Conservation (phyloP, 176 grass and related monocot genomes). For the Calamus simplicifolius region DNA sequence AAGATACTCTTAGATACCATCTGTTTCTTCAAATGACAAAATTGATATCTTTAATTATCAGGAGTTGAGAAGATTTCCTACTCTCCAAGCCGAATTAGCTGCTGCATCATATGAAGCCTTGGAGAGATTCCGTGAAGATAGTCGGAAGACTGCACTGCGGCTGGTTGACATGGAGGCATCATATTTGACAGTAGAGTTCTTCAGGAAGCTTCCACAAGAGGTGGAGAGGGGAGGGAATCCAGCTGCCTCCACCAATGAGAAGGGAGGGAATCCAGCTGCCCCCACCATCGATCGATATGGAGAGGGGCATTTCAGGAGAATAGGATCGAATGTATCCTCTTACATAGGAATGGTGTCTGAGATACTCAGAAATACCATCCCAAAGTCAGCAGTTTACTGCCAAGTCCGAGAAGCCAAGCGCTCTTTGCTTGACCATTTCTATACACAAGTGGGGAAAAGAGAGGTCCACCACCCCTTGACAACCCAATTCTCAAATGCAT, state of each 20-base stretch:
- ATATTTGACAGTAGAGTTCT: constrained; percentile 69
- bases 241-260: neutral
- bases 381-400: constrained; percentile 63
- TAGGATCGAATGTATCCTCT: constrained; percentile 50
- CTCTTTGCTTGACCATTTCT: constrained; percentile 56
- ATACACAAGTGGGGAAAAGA: constrained; percentile 48
- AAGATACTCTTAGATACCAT: neutral
- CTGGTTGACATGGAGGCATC: constrained; percentile 70
- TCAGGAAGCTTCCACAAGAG: constrained; percentile 60
- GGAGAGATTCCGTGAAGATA: constrained; percentile 53
- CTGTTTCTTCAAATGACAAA: neutral
- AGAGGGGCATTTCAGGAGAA: constrained; percentile 63
- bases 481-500: neutral
- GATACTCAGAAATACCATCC: constrained; percentile 43
- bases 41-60: constrained; percentile 10
- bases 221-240: constrained; percentile 13
- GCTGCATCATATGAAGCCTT: constrained; percentile 42
- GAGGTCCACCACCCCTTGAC: constrained; percentile 21
- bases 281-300: constrained; percentile 37
- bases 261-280: neutral
- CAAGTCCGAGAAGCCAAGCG: constrained; percentile 75
- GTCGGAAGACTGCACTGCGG: constrained; percentile 45
- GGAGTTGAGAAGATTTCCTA: constrained; percentile 59
- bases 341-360: constrained; percentile 59
- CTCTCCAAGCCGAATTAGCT: constrained; percentile 53